A percentile compares a stretch with the other conserved stretches of the same genome.
Conservation (phyloP, 1,284 basidiomycete genomes). For the Golubevia sp. region DNA sequence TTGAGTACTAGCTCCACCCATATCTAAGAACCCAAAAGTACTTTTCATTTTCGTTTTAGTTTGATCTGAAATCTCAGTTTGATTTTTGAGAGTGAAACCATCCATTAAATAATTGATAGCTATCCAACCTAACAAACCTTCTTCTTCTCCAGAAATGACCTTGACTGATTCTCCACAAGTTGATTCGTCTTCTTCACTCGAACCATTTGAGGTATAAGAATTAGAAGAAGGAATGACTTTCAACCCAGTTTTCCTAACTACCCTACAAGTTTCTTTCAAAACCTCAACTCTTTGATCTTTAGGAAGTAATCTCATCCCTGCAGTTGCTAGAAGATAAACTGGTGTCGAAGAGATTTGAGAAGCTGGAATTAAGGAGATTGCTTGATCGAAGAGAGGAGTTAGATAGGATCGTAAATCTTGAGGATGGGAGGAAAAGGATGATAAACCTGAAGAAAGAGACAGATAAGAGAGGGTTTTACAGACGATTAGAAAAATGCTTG, state of each 20-base stretch:
- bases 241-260: conserved; percentile 15
- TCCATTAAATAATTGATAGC: conserved; percentile 61
- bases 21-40: conserved; percentile 59
- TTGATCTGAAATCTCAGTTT: background rate
- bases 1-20: conserved; percentile 58
- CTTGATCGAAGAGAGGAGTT: conserved; percentile 41
- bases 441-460: conserved; percentile 19
- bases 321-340: conserved; percentile 56
- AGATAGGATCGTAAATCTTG: conserved; percentile 41
- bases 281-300: conserved; percentile 29
- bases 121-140: conserved; percentile 59
- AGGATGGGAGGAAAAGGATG: conserved; percentile 40
- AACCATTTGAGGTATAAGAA: conserved; percentile 14
- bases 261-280: conserved; percentile 37
- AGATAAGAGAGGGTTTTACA: background rate
- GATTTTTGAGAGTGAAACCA: conserved; percentile 25
- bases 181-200: conserved; percentile 1
- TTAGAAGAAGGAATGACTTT: conserved; percentile 17
- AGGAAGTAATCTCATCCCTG: conserved; percentile 55
- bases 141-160: conserved; percentile 59
- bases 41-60: conserved; percentile 20
- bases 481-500: background rate
- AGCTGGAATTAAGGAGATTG: conserved; percentile 35
- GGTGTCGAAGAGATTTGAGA: conserved; percentile 40
- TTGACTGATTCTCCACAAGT: conserved; percentile 44